These are phyloP conservation scores for Starmerella stellata DNA, from an alignment of 805 yeast genomes.

Conservation along the genomic window DNA sequence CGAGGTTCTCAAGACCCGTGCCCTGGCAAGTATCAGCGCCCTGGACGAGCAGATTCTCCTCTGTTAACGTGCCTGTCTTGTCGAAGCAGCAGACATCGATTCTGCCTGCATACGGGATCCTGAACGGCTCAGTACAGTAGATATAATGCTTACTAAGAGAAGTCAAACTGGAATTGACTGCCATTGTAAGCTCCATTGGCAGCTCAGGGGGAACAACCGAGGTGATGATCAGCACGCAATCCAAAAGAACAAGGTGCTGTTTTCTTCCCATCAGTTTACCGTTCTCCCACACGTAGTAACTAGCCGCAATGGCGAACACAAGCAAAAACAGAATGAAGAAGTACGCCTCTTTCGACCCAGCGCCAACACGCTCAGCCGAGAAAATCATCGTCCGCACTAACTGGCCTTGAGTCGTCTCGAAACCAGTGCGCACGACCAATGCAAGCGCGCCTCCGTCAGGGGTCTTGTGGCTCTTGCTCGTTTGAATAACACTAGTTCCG, in stretches of 20 bases:
- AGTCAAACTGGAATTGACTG: slow-evolving; percentile 79
- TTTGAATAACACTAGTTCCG: slow-evolving; percentile 91
- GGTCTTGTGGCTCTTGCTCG: slow-evolving; percentile 51
- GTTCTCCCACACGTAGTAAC: slow-evolving; percentile 96
- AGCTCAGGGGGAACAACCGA: slow-evolving; percentile 98
- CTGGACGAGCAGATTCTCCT: slow-evolving; percentile 88
- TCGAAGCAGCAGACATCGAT: slow-evolving; percentile 97
- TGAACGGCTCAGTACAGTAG: slow-evolving; percentile 95
- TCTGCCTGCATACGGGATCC: slow-evolving; percentile 95
- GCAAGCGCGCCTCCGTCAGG: slow-evolving; percentile 92
- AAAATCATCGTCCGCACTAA: slow-evolving; percentile 94
- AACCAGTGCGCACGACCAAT: slow-evolving; percentile 82
- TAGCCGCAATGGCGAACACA: slow-evolving; percentile 82
- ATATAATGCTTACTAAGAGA: slow-evolving; percentile 75
- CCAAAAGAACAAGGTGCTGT: slow-evolving; percentile 80
- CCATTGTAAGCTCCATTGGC: slow-evolving; percentile 98
- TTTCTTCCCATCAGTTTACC: slow-evolving; percentile 92
- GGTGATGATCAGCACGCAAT: slow-evolving; percentile 87
- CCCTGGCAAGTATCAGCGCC: slow-evolving; percentile 71
- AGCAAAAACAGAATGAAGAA: slow-evolving; percentile 79
- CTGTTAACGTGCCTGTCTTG: slow-evolving; percentile 95
- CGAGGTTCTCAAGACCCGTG: slow-evolving; percentile 30
- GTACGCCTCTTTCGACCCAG: slow-evolving; percentile 86
- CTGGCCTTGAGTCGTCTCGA: slow-evolving; percentile 95
- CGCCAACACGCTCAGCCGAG: slow-evolving; percentile 89